phyloP scores from a whole-genome alignment of 2,329 filamentous ascomycete genomes.

The Parastagonospora nodorum region DNA sequence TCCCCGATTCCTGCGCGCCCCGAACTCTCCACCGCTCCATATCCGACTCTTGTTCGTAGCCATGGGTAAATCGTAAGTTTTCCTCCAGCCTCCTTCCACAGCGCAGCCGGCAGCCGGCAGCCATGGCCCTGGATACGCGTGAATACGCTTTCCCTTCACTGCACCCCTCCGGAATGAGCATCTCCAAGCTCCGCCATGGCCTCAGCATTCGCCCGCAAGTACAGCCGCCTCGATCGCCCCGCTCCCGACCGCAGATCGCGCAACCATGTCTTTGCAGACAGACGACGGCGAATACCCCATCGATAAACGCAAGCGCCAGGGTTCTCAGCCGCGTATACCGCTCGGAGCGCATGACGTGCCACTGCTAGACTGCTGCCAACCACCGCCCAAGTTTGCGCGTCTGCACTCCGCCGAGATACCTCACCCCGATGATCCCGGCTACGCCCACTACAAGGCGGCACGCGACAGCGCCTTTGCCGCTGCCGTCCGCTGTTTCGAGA shows the following conservation, averaged over 20 bases:
- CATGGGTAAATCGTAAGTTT: conserved; percentile 52
- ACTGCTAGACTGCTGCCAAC: conserved; percentile 26
- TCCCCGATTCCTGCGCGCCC: background rate
- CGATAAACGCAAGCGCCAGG: conserved; percentile 6
- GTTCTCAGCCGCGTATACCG: conserved; percentile 15
- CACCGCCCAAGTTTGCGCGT: conserved; percentile 41
- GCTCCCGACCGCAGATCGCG: conserved; percentile 9
- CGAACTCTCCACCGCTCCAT: background rate
- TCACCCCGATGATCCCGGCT: conserved; percentile 28
- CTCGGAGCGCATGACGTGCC: conserved; percentile 24
- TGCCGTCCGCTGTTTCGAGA: conserved; percentile 27
- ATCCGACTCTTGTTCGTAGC: conserved; percentile 4
- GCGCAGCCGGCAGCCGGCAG: conserved; percentile 12
- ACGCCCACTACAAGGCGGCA: conserved; percentile 29
- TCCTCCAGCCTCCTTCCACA: conserved; percentile 18
- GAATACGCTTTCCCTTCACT: conserved; percentile 27
- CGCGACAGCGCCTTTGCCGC: conserved; percentile 32
- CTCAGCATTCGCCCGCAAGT: conserved; percentile 2
- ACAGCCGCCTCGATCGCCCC: conserved; percentile 1
- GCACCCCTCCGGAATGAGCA: conserved; percentile 4
- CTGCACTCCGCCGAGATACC: conserved; percentile 28
- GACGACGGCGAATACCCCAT: conserved; percentile 5
- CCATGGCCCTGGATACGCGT: conserved; percentile 8
- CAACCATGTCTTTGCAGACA: conserved; percentile 14
- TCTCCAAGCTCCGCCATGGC: conserved; percentile 12